A percentile compares a stretch with the other conserved stretches of the same genome.
Evolutionary conservation across 768 basidiomycete genomes (phyloP).

Genomic region (Artomyces pyxidatus): DNA sequence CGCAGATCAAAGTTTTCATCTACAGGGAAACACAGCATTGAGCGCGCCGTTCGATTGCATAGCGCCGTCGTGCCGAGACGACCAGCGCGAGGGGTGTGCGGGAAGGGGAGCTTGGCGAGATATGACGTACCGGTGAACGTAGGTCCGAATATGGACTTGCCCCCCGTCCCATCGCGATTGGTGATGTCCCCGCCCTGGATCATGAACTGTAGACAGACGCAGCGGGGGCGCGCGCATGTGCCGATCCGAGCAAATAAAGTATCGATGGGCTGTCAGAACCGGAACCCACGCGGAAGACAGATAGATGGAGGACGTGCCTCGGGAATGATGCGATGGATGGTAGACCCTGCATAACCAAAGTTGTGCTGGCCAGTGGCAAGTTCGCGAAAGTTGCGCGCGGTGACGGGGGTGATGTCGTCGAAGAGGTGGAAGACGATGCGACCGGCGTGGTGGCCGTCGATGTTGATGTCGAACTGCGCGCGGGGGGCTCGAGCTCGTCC

Average conservation of each 20-base stretch:
- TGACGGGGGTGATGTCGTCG: conserved; percentile 40
- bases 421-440: conserved; percentile 49
- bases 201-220: conserved; percentile 59
- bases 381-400: conserved; percentile 48
- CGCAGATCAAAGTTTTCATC: conserved; percentile 66
- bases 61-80: not conserved
- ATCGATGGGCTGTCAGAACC: not conserved
- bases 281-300: not conserved
- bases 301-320: conserved; percentile 30
- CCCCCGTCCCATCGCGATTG: conserved; percentile 63
- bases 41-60: not conserved
- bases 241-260: not conserved
- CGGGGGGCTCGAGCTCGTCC: too few relatives aligned
- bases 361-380: conserved; percentile 42
- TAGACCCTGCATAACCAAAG: conserved; percentile 38
- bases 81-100: not conserved
- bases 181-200: conserved; percentile 87
- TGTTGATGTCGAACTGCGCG: conserved; percentile 26
- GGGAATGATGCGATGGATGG: conserved; percentile 59
- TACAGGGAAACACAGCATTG: conserved; percentile 14
- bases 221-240: not conserved
- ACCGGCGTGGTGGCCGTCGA: conserved; percentile 23
- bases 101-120: not conserved
- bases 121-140: conserved; percentile 56
- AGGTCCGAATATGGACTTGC: conserved; percentile 80